A percentile compares a stretch with the other conserved stretches of the same genome.
Evolutionary conservation across 2,329 filamentous ascomycete genomes (phyloP).

Genomic region (Leptodontidium sp.): DNA sequence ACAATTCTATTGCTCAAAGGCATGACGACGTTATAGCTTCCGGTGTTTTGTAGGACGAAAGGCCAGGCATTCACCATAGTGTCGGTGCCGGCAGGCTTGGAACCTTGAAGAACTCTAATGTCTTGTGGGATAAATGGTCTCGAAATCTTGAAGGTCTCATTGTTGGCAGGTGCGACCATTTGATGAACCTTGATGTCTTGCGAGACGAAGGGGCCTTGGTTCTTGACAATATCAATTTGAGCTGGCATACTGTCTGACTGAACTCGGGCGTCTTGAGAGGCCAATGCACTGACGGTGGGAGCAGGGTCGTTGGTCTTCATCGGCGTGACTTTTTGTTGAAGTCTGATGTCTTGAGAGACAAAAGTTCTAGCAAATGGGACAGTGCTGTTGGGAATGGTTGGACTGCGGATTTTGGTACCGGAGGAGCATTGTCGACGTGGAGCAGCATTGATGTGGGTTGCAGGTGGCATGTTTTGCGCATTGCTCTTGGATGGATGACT

Average conservation of each 20-base stretch:
- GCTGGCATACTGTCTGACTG: neutral
- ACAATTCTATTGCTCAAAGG: too few species aligned
- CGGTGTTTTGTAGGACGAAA: neutral
- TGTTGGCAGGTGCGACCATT: neutral
- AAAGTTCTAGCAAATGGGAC: neutral
- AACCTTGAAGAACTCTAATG: neutral
- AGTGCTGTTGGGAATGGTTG: neutral
- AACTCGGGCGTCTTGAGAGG: neutral
- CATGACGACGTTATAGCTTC: neutral
- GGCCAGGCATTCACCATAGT: neutral
- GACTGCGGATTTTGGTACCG: neutral
- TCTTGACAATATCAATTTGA: neutral
- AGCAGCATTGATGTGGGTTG: neutral
- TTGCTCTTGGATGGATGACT: neutral
- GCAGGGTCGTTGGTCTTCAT: neutral
- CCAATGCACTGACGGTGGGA: neutral
- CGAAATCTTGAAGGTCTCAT: neutral
- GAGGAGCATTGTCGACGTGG: neutral
- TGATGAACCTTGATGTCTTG: neutral
- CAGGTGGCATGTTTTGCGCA: neutral
- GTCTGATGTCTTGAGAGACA: neutral
- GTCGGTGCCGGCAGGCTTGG: neutral
- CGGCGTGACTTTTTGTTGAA: neutral
- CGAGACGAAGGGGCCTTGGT: neutral
- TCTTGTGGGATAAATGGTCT: neutral